Evolutionary conservation across 75 land plant species (phyloP).

Genomic region (Cupressus sempervirens): DNA sequence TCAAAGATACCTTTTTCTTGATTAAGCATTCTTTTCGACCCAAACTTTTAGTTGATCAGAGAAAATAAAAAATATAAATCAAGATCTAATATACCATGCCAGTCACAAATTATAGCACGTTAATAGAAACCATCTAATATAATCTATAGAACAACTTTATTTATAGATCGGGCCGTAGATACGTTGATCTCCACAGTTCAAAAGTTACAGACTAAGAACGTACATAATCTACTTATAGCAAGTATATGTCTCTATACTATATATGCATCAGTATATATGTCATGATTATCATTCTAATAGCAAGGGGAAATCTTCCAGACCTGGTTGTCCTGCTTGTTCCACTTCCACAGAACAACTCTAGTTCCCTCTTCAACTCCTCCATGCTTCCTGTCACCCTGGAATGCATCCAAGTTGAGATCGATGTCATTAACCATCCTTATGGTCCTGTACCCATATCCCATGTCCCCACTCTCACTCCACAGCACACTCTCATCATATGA

Average conservation of each 20-base stretch:
- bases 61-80: too few species aligned
- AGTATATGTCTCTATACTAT: too few species aligned
- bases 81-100: too few species aligned
- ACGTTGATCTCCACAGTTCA: too few species aligned
- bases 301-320: constrained; percentile 28
- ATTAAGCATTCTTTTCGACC: too few species aligned
- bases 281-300: neutral
- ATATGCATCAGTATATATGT: too few species aligned
- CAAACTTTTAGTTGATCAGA: too few species aligned
- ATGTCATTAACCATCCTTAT: constrained; percentile 20
- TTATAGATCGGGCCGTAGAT: neutral
- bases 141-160: neutral
- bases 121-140: too few species aligned
- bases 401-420: constrained; percentile 21
- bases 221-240: too few species aligned
- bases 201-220: too few species aligned
- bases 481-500: neutral
- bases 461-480: constrained; percentile 35
- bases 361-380: constrained; percentile 25
- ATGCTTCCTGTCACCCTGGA: constrained; percentile 15
- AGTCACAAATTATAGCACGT: too few species aligned
- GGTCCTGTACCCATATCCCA: constrained; percentile 25
- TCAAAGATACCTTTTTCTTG: too few species aligned
- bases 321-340: constrained; percentile 29
- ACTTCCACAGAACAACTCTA: constrained; percentile 18